Evolutionary conservation across 2,329 filamentous ascomycete species (phyloP), one percentile per base, ranked within the genome.

Genomic region (Ceratocystis ficicola): DNA sequence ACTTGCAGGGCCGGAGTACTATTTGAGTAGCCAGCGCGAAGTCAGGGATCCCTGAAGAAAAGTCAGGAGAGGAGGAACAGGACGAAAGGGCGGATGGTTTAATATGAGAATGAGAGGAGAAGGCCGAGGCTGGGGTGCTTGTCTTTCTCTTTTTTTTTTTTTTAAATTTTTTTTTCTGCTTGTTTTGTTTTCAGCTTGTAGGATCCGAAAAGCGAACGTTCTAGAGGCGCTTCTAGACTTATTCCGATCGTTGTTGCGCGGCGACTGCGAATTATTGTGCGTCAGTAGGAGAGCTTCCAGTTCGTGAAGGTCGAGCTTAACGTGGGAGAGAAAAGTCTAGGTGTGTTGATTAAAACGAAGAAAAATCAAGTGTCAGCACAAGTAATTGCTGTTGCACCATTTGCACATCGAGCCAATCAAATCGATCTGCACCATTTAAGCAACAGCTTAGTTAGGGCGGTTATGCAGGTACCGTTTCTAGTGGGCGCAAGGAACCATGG

Each of bases 211-310:
- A 15, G 52, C 52, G 52, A 57, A 57, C 8, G 15, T 57, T 57
- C 52, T 57, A 30, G 52, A 57, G 52, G 10, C 10, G 22, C 28
- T 57, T 57, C 52, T 62, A 62, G 36, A 62, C 30, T 28, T 46
- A 4, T 32, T 67, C 63, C 44, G 30, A 62, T 65, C 60, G 32
- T 52, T 55, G 36, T 28, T 44, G 32, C 61, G 48, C 59, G n/a
- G 7, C 28, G 25, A 57, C 30, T 66, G 17, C 15, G 36, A 41
- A n/a, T 62, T 63, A 44, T 48, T 62, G 3, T 30, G 63, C 62
- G 25, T 60, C 55, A 28, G n/a, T 5, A 32, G 25, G 28, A 15
- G 25, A 15, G 20, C 25, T 30, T 48, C 8, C 8, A 25, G 48
- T 25, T 15, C 25, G n/a, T 25, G n/a, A n/a, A 22, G 36, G 36